Base-by-base conservation (phyloP, 768 basidiomycete species). In the Lentinula guzmanii region DNA sequence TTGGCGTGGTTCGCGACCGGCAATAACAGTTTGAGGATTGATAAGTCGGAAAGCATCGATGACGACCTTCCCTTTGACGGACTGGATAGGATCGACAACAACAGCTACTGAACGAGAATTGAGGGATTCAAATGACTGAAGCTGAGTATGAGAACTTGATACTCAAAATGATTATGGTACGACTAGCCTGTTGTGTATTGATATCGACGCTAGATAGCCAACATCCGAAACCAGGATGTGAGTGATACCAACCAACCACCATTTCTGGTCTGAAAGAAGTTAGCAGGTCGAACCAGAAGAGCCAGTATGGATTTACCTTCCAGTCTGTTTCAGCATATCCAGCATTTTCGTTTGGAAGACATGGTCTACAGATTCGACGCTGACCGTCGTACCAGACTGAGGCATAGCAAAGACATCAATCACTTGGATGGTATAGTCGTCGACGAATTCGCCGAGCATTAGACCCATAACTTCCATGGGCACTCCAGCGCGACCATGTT, bases 231-330 rank as follows among this genome's bases (percentile, higher is more conserved):
- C 97, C 97, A 60, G 97, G 97, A 79, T 99, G 97, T 42, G 97
- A 98, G 75, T 99, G 97, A 70, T 99, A 99, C 97, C 97, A 99
- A 3, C 97, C 97, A 1, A 99, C 97, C 5, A 98, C 97, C 87
- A 90, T 92, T 79, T 98, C 97, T 35, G 96, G 92, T 67, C 95
- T 88, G 62, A 15, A 34, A 5, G 52, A 57, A 53, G n/a, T 37
- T 31, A 61, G 37, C 45, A 53, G 34, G 24, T 46, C 52, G 46
- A 56, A 59, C 35, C 66, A 65, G 58, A 64, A 48, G 52, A 39
- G 16, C 1, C 35, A 54, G 31, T 55, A 63, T 61, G 52, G 51
- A 64, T 46, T 70, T 67, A 93, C 94, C 96, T 79, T 64, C 97
- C 97, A 0, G 97, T 99, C 78, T 98, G 97, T 76, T 99, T 98